These are phyloP conservation scores for Pueraria montana DNA, from an alignment of 306 rosid species.

Conservation along the genomic window DNA sequence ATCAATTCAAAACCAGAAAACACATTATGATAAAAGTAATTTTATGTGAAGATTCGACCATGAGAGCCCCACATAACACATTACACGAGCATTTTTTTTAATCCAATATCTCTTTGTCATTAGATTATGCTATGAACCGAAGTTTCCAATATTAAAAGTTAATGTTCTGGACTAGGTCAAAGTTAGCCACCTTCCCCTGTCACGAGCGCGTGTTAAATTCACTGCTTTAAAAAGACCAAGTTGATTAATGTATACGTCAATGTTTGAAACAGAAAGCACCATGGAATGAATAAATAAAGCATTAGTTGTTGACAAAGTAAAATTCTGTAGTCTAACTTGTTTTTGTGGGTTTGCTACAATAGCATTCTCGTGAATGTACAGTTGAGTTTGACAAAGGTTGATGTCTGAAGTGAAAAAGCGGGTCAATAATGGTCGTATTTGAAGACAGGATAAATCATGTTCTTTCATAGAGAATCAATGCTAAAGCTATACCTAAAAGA, in stretches of 20 bases:
- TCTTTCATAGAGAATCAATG: conserved; percentile 48
- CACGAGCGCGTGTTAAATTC: conserved; percentile 28
- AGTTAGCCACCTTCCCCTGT: conserved; percentile 11
- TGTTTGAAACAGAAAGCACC: conserved; percentile 17
- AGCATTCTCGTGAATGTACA: conserved; percentile 53
- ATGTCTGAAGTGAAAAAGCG: conserved; percentile 32
- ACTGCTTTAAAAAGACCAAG: conserved; percentile 18
- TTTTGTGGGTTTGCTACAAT: conserved; percentile 42
- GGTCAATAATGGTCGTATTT: conserved; percentile 45
- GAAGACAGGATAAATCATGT: conserved; percentile 39
- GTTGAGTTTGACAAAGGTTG: conserved; percentile 50
- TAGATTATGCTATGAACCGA: conserved; percentile 14
- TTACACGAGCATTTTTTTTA: not conserved
- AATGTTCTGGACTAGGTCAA: conserved; percentile 34
- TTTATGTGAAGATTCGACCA: conserved; percentile 6
- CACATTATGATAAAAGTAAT: not conserved
- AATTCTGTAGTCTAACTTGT: conserved; percentile 41
- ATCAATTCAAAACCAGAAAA: not conserved
- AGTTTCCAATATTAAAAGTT: conserved; percentile 1
- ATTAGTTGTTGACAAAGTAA: conserved; percentile 39
- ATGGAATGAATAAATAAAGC: conserved; percentile 38
- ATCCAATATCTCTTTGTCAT: conserved; percentile 8
- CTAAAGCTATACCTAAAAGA: conserved; percentile 20
- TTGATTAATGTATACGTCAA: conserved; percentile 34
- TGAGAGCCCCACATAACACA: not conserved